Base-by-base conservation (phyloP, 1,284 basidiomycete genomes). In the Moniliella sp. region DNA sequence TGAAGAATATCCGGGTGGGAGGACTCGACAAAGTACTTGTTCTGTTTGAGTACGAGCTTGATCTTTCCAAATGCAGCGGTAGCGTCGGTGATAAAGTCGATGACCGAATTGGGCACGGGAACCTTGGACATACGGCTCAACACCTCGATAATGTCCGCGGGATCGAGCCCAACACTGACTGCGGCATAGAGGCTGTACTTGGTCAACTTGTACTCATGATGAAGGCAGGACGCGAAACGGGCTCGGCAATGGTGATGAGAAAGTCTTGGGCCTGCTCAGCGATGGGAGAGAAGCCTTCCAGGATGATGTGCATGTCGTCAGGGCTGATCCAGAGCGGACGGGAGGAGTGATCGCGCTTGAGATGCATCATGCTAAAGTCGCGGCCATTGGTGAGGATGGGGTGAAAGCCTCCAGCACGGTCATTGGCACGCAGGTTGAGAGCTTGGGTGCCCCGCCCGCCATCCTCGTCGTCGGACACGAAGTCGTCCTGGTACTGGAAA, bases 121-220 rank as follows among this genome's bases (percentile, higher is more conserved):
- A 57, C 51, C 28, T 59, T 59, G 23, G 53, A 57, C 4, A 59
- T 43, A 13, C 56, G 48, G 32, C 64, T 64, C 25, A 66, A 46
- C 11, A 84, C 91, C 68, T 86, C 83, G 62, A 97, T 93, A 50
- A 97, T 97, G 61, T 97, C 86, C 54, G 88, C 77, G 3, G 91
- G 97, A 61, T 97, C 82, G 21, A 99, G 67, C 15, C 91, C 91
- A 37, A 99, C 91, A 10, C 86, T 94, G 40, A 99, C 88, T 34
- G 91, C 91, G 33, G 91, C 91, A 63, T 97, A 94, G 16, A 99
- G 69, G 15, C 86, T 94, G 62, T 94, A 91, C 29, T 86, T 78
- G 31, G 88, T 94, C 53, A 99, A 74, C 64, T 88, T 84, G 70
- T 94, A 99, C 68, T 97, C 91, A 65, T 99, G 91, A 97, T 91